Percentiles rank a stretch among this genome's conserved stretches.
Conservation (phyloP, 2,329 filamentous ascomycete species). For the Corynespora cassiicola region DNA sequence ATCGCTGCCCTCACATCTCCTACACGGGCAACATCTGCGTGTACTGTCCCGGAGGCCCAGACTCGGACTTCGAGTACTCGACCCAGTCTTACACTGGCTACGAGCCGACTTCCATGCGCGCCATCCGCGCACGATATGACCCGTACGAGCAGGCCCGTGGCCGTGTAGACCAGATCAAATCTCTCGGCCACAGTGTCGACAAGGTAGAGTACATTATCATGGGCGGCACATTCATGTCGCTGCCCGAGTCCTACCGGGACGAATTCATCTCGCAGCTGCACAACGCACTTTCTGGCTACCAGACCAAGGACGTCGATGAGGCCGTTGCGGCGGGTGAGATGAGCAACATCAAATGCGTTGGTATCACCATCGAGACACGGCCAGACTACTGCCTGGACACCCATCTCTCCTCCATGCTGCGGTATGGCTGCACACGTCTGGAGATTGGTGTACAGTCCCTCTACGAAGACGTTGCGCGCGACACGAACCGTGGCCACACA, state of each 20-base stretch:
- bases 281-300: constrained; percentile 95
- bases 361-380: constrained; percentile 96
- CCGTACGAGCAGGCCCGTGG: constrained; percentile 97
- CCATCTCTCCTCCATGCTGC: constrained; percentile 94
- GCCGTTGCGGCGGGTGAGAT: constrained; percentile 93
- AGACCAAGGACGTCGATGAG: constrained; percentile 92
- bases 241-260: constrained; percentile 86
- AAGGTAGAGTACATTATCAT: constrained; percentile 99
- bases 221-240: constrained; percentile 99
- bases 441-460: constrained; percentile 96
- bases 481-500: constrained; percentile 96
- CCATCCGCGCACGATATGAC: constrained; percentile 95
- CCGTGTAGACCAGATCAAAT: constrained; percentile 94
- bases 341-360: constrained; percentile 97
- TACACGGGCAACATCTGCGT: constrained; percentile 99
- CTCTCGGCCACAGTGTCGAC: constrained; percentile 93
- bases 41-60: constrained; percentile 95
- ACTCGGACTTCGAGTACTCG: constrained; percentile 98
- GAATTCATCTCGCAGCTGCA: constrained; percentile 95
- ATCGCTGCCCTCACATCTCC: constrained; percentile 95
- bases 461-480: constrained; percentile 97
- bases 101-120: constrained; percentile 97
- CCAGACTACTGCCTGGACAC: constrained; percentile 96
- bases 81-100: constrained; percentile 99
- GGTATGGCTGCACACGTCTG: constrained; percentile 95